phyloP scores from a whole-genome alignment of 768 basidiomycete genomes.

The Lentinula raphanica region DNA sequence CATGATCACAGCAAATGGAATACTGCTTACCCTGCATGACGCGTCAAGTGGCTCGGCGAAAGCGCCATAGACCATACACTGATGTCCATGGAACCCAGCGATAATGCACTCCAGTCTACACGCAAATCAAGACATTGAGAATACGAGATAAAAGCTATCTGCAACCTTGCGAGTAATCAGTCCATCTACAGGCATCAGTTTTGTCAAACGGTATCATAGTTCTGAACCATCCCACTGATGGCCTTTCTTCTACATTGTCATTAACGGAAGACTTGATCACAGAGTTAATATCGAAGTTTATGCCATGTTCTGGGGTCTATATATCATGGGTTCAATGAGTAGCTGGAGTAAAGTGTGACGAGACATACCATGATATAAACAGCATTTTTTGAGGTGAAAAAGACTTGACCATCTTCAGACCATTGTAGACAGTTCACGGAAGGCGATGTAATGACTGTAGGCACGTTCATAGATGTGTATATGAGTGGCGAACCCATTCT shows the following conservation, averaged over 20 bases:
- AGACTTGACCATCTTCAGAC: constrained; percentile 70
- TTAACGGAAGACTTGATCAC: constrained; percentile 36
- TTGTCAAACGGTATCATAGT: constrained; percentile 66
- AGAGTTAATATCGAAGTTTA: constrained; percentile 57
- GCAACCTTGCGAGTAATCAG: constrained; percentile 45
- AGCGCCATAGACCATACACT: constrained; percentile 50
- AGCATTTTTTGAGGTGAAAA: constrained; percentile 60
- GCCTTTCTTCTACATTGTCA: constrained; percentile 27
- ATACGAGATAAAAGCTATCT: not conserved
- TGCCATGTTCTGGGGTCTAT: constrained; percentile 72
- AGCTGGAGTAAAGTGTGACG: too few relatives aligned
- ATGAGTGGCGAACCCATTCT: constrained; percentile 20
- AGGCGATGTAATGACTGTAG: constrained; percentile 56
- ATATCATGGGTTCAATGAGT: constrained; percentile 6
- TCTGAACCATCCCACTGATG: constrained; percentile 59
- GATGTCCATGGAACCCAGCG: constrained; percentile 71
- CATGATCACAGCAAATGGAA: not conserved
- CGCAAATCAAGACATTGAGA: not conserved
- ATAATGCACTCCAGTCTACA: constrained; percentile 62
- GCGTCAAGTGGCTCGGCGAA: constrained; percentile 65
- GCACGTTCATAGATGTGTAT: constrained; percentile 50
- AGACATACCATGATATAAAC: constrained; percentile 72
- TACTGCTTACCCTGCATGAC: constrained; percentile 49
- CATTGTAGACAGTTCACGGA: constrained; percentile 61
- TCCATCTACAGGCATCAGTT: constrained; percentile 35